Evolutionary conservation across 768 basidiomycete species (phyloP), one percentile per base, ranked within the genome.

Genomic region (Mycena pura): DNA sequence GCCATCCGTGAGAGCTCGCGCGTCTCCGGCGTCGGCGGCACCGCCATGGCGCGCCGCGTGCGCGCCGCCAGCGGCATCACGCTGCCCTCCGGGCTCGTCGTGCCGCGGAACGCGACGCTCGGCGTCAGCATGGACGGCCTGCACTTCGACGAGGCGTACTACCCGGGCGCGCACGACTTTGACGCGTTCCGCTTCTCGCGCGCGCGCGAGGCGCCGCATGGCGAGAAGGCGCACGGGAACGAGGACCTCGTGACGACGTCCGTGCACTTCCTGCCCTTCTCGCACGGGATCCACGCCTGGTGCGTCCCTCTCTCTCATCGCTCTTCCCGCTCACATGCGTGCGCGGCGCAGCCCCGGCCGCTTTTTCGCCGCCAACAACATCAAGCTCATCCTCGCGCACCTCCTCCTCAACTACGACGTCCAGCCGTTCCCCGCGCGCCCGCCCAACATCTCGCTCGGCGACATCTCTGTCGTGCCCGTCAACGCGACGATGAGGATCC

Each of bases 111-210:
- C 36, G 41, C 45, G 3, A 57, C 48, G 19, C 28, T 65, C 9
- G 64, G 64, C 15, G 57, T 65, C 19, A 25, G 38, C 21, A 62
- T 65, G 64, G 36, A 62, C 50, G 64, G 60, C 4, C 25, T 62
- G 13, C 64, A 65, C 39, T 65, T 62, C 32, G 64, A 65, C 45
- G 39, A 49, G 44, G 54, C 14, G 36, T 62, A 44, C 34, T 65
- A 65, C 45, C 24, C 28, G 8, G 13, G 21, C 2, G 28, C 28
- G 28, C 14, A 58, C 44, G 48, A 45, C 31, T 65, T 41, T 40
- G 64, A 65, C 28, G n/a, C 64, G 2, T 62, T 62, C 55, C 52
- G 64, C 21, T 65, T 65, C 52, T 57, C 55, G 7, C 60, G 60
- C 22, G 32, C 60, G 14, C 25, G 64, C 5, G 64, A 65, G 39